Percentiles rank a stretch among this genome's conserved stretches.
Evolutionary conservation across 2,329 filamentous ascomycete genomes (phyloP).

Genomic region (Sporothrix schenckii): DNA sequence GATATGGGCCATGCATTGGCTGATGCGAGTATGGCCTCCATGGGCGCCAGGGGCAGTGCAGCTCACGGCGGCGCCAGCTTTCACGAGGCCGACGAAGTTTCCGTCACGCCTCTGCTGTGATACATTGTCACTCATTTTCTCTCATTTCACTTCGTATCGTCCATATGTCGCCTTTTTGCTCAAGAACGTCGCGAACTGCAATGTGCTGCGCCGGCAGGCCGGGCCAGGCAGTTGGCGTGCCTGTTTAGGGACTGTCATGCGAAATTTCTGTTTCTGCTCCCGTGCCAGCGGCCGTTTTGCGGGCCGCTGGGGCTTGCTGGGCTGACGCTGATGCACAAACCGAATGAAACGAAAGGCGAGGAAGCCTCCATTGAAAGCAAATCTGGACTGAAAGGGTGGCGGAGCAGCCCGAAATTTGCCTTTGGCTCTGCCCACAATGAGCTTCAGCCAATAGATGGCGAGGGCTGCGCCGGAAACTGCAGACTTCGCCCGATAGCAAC

Average conservation of each 20-base stretch:
- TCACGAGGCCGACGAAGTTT: not conserved
- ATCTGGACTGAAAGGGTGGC: conserved; percentile 6
- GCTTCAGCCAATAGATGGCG: not conserved
- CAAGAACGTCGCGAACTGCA: not conserved
- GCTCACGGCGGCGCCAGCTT: not conserved
- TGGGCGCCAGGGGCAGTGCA: conserved; percentile 13
- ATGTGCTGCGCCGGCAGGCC: conserved; percentile 7
- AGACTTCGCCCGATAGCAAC: conserved; percentile 20
- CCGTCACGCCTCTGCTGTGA: not conserved
- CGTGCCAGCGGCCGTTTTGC: not conserved
- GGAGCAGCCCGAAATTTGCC: conserved; percentile 24
- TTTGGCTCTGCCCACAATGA: not conserved
- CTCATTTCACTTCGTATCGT: not conserved
- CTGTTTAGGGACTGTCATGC: not conserved
- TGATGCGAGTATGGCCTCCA: not conserved
- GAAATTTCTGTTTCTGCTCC: not conserved
- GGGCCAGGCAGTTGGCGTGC: not conserved
- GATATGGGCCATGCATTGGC: not conserved
- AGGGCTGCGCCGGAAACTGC: not conserved
- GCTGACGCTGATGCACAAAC: not conserved
- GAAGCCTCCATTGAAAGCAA: no score
- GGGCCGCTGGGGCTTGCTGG: not conserved
- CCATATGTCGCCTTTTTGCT: not conserved
- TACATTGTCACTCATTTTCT: not conserved
- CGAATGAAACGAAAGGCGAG: no score